Evolutionary conservation across 306 rosid genomes (phyloP).

Genomic region (Geum urbanum): DNA sequence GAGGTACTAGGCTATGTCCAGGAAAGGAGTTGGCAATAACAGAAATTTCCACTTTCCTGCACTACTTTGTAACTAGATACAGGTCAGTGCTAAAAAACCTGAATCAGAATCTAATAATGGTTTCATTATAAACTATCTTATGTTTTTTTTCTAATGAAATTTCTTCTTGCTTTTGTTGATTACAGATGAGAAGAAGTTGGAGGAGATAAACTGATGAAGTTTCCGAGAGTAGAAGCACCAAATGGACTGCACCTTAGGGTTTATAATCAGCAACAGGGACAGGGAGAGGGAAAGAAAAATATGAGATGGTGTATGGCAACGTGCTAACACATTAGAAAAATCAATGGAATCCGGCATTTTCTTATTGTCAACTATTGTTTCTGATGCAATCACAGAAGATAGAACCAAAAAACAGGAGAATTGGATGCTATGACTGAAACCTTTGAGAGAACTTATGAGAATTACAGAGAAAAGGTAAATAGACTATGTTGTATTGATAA

Average conservation of each 20-base stretch:
- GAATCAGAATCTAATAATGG: background rate
- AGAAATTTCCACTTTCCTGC: conserved; percentile 81
- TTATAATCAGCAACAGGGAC: background rate
- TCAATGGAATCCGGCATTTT: conserved; percentile 25
- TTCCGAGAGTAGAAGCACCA: conserved; percentile 98
- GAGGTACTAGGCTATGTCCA: conserved; percentile 82
- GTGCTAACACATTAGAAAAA: conserved; percentile 39
- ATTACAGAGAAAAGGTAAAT: too few species aligned
- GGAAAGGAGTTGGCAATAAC: conserved; percentile 88
- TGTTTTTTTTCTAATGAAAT: background rate
- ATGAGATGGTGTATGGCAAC: conserved; percentile 32
- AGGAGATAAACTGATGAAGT: conserved; percentile 77
- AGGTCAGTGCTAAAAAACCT: background rate
- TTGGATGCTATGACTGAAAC: too few species aligned
- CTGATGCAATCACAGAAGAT: background rate
- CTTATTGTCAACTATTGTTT: conserved; percentile 10
- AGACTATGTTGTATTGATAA: too few species aligned
- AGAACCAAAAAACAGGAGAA: background rate
- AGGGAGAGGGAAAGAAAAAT: background rate
- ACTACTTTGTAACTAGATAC: conserved; percentile 17
- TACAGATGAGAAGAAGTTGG: conserved; percentile 98
- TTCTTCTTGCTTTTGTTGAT: background rate
- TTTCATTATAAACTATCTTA: background rate
- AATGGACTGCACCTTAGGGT: conserved; percentile 44
- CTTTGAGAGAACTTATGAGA: too few species aligned